Evolutionary conservation across 2,329 filamentous ascomycete species (phyloP).

Genomic region (Cladosporium oxysporum): DNA sequence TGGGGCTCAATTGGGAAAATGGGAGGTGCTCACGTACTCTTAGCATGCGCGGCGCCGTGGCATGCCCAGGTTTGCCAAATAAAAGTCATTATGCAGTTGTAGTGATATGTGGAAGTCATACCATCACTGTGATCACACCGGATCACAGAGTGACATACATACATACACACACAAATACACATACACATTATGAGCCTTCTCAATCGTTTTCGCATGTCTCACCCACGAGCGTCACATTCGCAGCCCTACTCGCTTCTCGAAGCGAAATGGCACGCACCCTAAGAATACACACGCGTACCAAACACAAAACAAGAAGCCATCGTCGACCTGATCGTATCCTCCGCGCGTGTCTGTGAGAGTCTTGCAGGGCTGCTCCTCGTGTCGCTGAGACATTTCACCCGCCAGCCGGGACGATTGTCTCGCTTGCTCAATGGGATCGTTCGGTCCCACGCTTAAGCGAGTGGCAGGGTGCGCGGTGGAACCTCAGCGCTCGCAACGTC

Average conservation of each 20-base stretch:
- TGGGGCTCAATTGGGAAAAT: neutral
- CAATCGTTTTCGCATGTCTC: neutral
- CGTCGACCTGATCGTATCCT: neutral
- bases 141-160: neutral
- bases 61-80: neutral
- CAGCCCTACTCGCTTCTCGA: neutral
- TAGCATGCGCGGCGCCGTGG: neutral
- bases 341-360: neutral
- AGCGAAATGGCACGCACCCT: neutral
- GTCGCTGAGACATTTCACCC: neutral
- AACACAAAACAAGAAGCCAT: neutral
- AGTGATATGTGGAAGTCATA: neutral
- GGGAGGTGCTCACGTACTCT: neutral
- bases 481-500: neutral
- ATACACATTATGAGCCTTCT: neutral
- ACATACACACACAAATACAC: neutral
- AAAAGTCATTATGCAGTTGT: neutral
- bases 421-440: neutral
- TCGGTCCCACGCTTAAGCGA: conserved; percentile 6
- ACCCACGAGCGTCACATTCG: neutral
- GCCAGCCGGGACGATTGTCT: conserved; percentile 5
- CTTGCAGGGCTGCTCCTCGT: neutral
- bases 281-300: neutral
- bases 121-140: neutral
- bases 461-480: conserved; percentile 10